Evolutionary conservation across 345 rosid genomes (phyloP).

Genomic region (Erucastrum elatum): DNA sequence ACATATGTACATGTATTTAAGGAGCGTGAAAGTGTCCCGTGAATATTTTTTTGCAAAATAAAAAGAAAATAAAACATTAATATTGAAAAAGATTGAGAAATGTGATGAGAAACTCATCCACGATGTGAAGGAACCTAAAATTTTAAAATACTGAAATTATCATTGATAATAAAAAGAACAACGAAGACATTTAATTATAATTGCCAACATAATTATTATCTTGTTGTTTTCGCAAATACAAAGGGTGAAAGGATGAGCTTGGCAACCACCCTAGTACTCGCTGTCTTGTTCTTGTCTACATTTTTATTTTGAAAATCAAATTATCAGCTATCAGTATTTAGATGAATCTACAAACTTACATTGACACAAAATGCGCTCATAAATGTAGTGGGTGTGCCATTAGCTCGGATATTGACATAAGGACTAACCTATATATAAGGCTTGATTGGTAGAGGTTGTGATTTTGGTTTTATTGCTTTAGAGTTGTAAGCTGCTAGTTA

Average conservation of each 20-base stretch:
- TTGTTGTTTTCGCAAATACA: constrained; percentile 32
- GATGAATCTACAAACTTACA: not conserved
- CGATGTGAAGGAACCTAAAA: constrained; percentile 34
- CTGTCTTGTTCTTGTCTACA: constrained; percentile 37
- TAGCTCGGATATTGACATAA: constrained; percentile 5
- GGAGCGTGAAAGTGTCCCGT: constrained; percentile 24
- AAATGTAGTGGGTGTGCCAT: constrained; percentile 16
- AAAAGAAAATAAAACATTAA: not conserved
- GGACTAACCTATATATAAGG: not conserved
- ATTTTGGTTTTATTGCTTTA: not conserved
- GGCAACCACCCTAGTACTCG: constrained; percentile 26
- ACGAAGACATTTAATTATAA: not conserved
- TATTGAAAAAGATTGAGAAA: constrained; percentile 29
- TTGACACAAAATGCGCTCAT: constrained; percentile 3
- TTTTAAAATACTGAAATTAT: constrained; percentile 9
- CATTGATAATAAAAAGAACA: not conserved
- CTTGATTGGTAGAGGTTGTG: not conserved
- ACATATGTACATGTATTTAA: not conserved
- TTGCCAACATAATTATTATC: constrained; percentile 14
- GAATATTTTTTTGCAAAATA: constrained; percentile 19
- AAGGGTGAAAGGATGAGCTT: constrained; percentile 28
- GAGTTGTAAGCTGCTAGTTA: not conserved
- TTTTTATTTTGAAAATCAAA: constrained; percentile 21
- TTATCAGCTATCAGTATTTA: not conserved
- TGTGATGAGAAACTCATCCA: constrained; percentile 39